Percentiles rank a stretch among this genome's conserved stretches.
Evolutionary conservation across 306 rosid species (phyloP).

Genomic region (Vicia sativa): DNA sequence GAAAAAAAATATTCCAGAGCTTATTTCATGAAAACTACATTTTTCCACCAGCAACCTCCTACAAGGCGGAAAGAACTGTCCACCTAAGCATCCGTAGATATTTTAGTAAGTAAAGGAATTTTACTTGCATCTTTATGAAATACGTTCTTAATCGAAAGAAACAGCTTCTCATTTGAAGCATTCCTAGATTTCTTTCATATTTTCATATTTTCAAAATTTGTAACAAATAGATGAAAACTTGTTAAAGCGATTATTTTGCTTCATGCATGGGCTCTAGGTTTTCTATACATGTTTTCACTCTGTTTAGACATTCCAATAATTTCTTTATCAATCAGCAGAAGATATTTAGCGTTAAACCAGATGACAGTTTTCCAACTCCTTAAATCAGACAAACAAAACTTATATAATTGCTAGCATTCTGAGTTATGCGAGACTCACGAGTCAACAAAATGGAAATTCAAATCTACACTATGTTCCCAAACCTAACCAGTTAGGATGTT

Average conservation of each 20-base stretch:
- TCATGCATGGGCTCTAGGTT: neutral
- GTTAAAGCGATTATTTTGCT: too few species aligned
- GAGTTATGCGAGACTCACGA: slow-evolving; percentile 6
- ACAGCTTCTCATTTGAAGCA: too few species aligned
- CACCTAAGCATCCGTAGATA: neutral
- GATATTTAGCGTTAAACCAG: neutral
- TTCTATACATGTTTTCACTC: neutral
- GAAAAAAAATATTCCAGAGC: slow-evolving; percentile 8
- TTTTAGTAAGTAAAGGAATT: neutral
- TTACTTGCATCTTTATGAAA: slow-evolving; percentile 1
- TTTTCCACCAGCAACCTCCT: slow-evolving; percentile 5
- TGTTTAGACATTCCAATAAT: neutral
- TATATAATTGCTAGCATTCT: neutral
- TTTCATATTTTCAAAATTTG: too few species aligned
- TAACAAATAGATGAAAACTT: too few species aligned
- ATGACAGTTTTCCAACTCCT: slow-evolving; percentile 25
- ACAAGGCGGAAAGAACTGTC: neutral
- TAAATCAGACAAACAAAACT: slow-evolving; percentile 26
- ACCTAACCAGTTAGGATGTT: slow-evolving; percentile 16
- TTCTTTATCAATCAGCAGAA: neutral
- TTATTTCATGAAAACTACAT: slow-evolving; percentile 24
- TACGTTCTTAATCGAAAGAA: neutral
- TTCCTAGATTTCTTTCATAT: too few species aligned
- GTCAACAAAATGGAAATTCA: slow-evolving; percentile 21
- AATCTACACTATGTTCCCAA: slow-evolving; percentile 4